Conservation (phyloP, 345 rosid species). For the Cardamine occulta region DNA sequence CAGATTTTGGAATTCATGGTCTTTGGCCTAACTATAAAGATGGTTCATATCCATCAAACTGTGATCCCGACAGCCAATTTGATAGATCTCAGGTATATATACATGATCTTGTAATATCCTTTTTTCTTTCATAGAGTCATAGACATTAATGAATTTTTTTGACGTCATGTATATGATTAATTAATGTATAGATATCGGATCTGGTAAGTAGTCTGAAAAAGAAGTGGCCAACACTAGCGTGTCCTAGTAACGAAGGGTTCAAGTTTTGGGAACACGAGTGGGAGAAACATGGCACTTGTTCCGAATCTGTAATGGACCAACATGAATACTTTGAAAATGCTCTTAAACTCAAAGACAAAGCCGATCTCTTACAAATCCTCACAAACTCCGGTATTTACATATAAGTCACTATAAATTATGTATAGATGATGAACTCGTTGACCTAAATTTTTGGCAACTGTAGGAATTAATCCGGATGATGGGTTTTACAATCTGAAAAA, state of each 20-base stretch:
- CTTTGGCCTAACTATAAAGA: constrained; percentile 86
- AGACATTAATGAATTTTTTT: background rate
- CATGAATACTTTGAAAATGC: constrained; percentile 67
- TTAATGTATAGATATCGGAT: constrained; percentile 55
- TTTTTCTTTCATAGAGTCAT: background rate
- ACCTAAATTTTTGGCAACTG: background rate
- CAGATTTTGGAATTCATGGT: constrained; percentile 89
- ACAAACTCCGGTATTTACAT: constrained; percentile 46
- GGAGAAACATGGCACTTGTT: constrained; percentile 84
- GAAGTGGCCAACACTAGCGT: constrained; percentile 75
- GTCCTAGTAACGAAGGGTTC: constrained; percentile 68
- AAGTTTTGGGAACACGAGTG: constrained; percentile 87
- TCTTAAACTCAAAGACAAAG: constrained; percentile 56
- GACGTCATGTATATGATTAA: background rate
- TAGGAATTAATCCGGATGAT: constrained; percentile 70
- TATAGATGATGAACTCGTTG: background rate
- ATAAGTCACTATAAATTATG: background rate
- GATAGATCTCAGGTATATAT: constrained; percentile 63
- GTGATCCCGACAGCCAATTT: constrained; percentile 56
- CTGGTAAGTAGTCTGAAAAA: constrained; percentile 49
- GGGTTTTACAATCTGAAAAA: constrained; percentile 49
- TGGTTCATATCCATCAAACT: constrained; percentile 71
- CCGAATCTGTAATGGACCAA: constrained; percentile 70
- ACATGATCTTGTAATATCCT: background rate
- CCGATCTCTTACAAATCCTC: constrained; percentile 63